These are phyloP conservation scores for Coniella vitis DNA, from an alignment of 2,329 filamentous ascomycete genomes.

Conservation along the genomic window DNA sequence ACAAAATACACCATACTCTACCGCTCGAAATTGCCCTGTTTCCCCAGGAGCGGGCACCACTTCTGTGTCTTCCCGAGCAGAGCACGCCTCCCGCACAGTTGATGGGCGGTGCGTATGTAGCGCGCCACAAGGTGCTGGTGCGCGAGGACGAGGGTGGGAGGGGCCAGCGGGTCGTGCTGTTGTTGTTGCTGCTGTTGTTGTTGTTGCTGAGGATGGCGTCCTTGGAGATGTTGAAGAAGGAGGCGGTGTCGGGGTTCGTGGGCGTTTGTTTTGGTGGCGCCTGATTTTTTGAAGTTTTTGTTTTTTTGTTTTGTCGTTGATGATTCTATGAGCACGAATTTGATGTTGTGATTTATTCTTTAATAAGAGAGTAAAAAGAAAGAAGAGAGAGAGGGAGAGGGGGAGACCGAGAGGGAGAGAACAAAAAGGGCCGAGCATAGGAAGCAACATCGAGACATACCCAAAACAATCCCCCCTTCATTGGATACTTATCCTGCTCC, in stretches of 20 bases:
- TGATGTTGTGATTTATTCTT: too few relatives aligned
- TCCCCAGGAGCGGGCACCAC: slow-evolving; percentile 24
- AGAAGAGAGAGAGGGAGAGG: too few relatives aligned
- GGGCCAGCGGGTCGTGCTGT: slow-evolving; percentile 7
- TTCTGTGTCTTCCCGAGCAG: slow-evolving; percentile 27
- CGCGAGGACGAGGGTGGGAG: slow-evolving; percentile 7
- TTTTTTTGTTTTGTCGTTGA: too few relatives aligned
- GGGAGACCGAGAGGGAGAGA: too few relatives aligned
- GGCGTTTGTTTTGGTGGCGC: slow-evolving; percentile 13
- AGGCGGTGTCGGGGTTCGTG: slow-evolving; percentile 12
- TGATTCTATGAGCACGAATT: too few relatives aligned
- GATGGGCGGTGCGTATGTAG: slow-evolving; percentile 20
- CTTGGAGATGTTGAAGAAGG: slow-evolving; percentile 17
- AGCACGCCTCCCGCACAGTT: slow-evolving; percentile 27
- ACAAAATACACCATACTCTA: slow-evolving; percentile 18
- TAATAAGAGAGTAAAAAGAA: too few relatives aligned
- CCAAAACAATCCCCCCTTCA: slow-evolving; percentile 1
- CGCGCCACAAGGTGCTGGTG: slow-evolving; percentile 10
- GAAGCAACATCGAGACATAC: too few relatives aligned
- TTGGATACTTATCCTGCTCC: slow-evolving; percentile 14
- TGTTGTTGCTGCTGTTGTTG: background rate
- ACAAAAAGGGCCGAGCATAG: too few relatives aligned
- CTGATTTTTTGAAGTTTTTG: slow-evolving; percentile 8
- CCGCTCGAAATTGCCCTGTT: slow-evolving; percentile 13
- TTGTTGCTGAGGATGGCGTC: slow-evolving; percentile 16